Evolutionary conservation across 352 stramenopile genomes (phyloP), one percentile per base, ranked within the genome.

Genomic region (Phytophthora pisi): DNA sequence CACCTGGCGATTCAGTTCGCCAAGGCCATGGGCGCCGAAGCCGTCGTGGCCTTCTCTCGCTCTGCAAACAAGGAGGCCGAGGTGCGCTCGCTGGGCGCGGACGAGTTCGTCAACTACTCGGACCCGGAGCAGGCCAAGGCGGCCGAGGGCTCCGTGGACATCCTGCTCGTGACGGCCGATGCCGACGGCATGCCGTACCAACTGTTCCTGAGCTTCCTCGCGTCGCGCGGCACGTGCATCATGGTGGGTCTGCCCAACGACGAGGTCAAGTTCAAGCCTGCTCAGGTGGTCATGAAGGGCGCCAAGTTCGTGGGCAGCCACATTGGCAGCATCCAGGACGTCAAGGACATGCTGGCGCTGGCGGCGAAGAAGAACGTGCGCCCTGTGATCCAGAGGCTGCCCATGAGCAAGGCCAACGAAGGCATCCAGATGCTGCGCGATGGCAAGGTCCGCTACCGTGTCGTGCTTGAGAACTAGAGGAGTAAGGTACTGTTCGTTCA

Each of bases 1-100:
- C 91, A 97, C 71, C 69, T 97, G 53, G 89, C 62, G 11, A 75
- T 97, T 51, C 93, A 97, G 68, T 89, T 96, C 51, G 81, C 73
- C n/a, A 76, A 82, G n/a, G 89, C 84, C 8, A 75, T 97, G 40
- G 84, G 81, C 18, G 74, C 69, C 10, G 69, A 78, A 10, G 64
- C 88, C 0, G 78, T 87, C 6, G 80, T 88, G 18, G 87, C 89
- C 2, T 79, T 97, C 61, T 93, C 82, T 9, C 79, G 78, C 45
- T 85, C 74, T 34, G 56, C 63, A 4, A 81, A 60, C 31, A 97
- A 97, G 70, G 75, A 89, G 50, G 61, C 47, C 0, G 71, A 85
- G 45, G 81, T 81, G 10, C 52, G 63, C 16, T 57, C 69, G 13
- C 76, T 97, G 16, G 86, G 87, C n/a, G 88, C 84, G 1, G 52